Base-by-base conservation (phyloP, 176 grass and related monocot genomes). In the Eleusine indica region DNA sequence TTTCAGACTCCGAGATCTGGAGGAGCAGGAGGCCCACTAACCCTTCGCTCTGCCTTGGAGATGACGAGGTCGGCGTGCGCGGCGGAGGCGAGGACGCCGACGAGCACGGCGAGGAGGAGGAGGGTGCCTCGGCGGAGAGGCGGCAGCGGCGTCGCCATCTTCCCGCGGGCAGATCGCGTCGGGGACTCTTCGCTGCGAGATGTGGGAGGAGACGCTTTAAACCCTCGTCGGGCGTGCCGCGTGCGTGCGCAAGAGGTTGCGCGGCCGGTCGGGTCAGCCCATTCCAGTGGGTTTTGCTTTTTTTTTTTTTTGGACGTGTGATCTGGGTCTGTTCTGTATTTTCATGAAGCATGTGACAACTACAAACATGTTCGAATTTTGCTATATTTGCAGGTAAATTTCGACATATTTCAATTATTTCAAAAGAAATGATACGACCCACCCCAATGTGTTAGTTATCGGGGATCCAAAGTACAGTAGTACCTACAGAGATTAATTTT, bases 21-120 rank as follows among this genome's bases (percentile, higher is more conserved):
- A 39, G 85, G 68, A 58, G 37, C 57, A 54, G 37, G 71, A 17
- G 48, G 17, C 12, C 70, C 5, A 84, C 88, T 88, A 75, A 96
- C 97, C 91, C 85, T 85, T 86, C 93, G 89, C 75, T 96, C 97
- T 61, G 86, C 88, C 75, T 76, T 94, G 48, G 88, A 84, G 89
- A 96, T 83, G 69, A 96, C 88, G 70, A 99, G 93, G 86, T 99
- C 97, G 48, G 97, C 91, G 57, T 80, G 80, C 13, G 89, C 86
- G 9, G 86, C 14, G 14, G 89, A 76, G 42, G 71, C 75, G 19
- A 92, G 58, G 25, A 60, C 49, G 6, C 19, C 28, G 38, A 76
- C 32, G 53, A 81, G 21, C 44, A 90, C 6, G 21, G 89, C 30
- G 19, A 92, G 1, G 62, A 88, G 28, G 39, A 87, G 64, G 61